These are phyloP conservation scores for Nothophytophthora sp. DNA, from an alignment of 352 stramenopile species.

Conservation along the genomic window DNA sequence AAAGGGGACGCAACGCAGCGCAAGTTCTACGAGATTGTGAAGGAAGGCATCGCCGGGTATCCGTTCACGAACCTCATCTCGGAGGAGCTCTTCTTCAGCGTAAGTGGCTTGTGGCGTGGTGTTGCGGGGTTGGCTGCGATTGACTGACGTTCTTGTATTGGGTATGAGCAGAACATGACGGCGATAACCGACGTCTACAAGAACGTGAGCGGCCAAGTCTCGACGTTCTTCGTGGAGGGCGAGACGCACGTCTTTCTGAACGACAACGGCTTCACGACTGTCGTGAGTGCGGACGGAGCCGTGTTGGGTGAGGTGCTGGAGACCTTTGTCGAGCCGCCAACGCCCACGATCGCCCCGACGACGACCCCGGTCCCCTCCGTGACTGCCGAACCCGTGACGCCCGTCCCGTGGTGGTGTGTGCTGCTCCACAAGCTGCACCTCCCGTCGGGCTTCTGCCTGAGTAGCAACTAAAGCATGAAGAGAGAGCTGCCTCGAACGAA, in stretches of 20 bases:
- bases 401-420: too few relatives aligned
- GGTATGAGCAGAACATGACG: constrained; percentile 15
- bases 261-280: constrained; percentile 17
- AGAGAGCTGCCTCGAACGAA: too few relatives aligned
- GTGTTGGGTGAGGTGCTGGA: not conserved
- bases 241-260: constrained; percentile 32
- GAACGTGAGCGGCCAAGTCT: constrained; percentile 21
- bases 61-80: constrained; percentile 50
- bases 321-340: not conserved
- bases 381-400: too few relatives aligned
- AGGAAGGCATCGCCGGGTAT: constrained; percentile 43
- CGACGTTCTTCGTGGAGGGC: constrained; percentile 28
- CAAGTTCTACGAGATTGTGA: constrained; percentile 56
- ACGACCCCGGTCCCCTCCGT: too few relatives aligned
- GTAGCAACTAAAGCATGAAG: too few relatives aligned
- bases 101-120: too few relatives aligned
- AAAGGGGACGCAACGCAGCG: constrained; percentile 53
- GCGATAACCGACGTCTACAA: constrained; percentile 31
- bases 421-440: too few relatives aligned
- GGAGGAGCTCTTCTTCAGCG: constrained; percentile 42
- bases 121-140: too few relatives aligned
- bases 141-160: not conserved
- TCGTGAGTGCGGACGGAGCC: constrained; percentile 11
- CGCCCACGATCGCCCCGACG: not conserved
- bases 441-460: too few relatives aligned